These are phyloP conservation scores for Alternaria metachromatica DNA, from an alignment of 2,329 filamentous ascomycete genomes.

Conservation along the genomic window DNA sequence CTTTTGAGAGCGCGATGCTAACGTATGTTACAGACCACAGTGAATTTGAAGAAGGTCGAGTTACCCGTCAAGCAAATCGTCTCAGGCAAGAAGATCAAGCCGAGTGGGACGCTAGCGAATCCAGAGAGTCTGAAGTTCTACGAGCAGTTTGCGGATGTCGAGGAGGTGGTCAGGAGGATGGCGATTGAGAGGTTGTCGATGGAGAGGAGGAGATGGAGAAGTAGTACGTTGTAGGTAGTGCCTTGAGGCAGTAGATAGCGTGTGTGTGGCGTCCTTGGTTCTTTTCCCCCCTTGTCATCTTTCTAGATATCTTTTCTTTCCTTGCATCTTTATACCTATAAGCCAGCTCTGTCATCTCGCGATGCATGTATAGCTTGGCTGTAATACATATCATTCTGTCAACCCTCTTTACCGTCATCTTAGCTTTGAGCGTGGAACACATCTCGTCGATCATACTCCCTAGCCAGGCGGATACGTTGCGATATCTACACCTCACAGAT, in stretches of 20 bases:
- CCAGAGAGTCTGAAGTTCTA: slow-evolving; percentile 78
- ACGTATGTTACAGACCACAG: slow-evolving; percentile 66
- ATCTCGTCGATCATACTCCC: neutral
- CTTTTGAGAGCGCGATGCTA: neutral
- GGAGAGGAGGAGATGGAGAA: slow-evolving; percentile 15
- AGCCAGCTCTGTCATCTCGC: neutral
- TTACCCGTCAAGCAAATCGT: slow-evolving; percentile 85
- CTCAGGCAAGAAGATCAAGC: slow-evolving; percentile 74
- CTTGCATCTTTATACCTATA: neutral
- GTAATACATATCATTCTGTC: neutral
- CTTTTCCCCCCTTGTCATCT: neutral
- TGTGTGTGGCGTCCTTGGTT: neutral
- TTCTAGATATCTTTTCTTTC: neutral
- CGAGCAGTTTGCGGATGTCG: slow-evolving; percentile 77
- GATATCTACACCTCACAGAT: neutral
- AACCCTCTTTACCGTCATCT: neutral
- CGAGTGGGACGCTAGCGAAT: slow-evolving; percentile 78
- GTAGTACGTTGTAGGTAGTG: slow-evolving; percentile 4
- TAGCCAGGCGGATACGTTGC: neutral
- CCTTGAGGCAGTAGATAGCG: neutral
- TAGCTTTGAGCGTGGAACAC: neutral
- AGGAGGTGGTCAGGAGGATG: slow-evolving; percentile 58
- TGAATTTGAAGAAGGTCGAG: slow-evolving; percentile 87
- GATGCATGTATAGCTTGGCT: neutral
- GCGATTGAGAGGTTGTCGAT: slow-evolving; percentile 17